Percentiles rank a stretch among this genome's conserved stretches.
phyloP scores from a whole-genome alignment of 495 filamentous ascomycete species.

The Neohortaea acidophila region DNA sequence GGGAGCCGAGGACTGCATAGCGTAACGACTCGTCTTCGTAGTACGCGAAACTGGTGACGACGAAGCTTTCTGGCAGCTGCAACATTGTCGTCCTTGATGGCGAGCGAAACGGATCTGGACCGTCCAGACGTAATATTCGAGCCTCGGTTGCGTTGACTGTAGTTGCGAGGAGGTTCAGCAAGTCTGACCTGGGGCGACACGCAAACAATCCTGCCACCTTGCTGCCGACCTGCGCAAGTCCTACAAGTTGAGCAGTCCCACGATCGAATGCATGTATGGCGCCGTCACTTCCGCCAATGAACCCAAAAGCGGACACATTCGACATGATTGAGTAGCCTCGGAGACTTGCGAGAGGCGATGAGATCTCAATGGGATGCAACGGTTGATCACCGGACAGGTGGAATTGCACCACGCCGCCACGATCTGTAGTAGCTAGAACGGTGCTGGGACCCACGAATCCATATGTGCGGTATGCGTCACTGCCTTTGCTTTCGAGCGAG shows the following conservation, averaged over 20 bases:
- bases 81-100: background rate
- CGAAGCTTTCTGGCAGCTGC: background rate
- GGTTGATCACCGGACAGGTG: background rate
- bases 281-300: slow-evolving; percentile 41
- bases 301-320: slow-evolving; percentile 26
- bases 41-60: background rate
- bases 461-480: too few species aligned
- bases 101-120: too few species aligned
- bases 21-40: too few species aligned
- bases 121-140: background rate
- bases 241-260: background rate
- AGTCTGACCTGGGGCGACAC: background rate
- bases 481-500: too few species aligned
- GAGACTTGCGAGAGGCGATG: slow-evolving; percentile 19
- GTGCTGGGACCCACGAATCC: slow-evolving; percentile 43
- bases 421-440: slow-evolving; percentile 41
- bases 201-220: slow-evolving; percentile 41
- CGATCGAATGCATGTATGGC: slow-evolving; percentile 34
- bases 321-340: slow-evolving; percentile 32
- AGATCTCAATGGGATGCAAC: background rate
- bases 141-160: background rate
- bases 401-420: slow-evolving; percentile 31
- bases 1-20: background rate
- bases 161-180: background rate
- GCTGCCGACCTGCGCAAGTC: slow-evolving; percentile 9